Base-by-base conservation (phyloP, 805 yeast species). In the Cyberlindnera maritima region DNA sequence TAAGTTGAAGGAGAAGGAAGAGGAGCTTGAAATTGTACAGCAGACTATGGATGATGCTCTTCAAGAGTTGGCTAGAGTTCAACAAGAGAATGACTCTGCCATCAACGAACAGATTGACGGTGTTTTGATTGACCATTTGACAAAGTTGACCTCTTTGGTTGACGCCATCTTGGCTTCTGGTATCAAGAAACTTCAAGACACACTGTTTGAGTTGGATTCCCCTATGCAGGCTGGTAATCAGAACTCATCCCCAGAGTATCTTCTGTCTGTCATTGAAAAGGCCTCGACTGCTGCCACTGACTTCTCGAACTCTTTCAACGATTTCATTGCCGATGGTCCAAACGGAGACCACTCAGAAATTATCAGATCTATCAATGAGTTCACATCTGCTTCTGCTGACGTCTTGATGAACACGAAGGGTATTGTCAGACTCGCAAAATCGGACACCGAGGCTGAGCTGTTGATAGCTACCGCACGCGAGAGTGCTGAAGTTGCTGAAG, bases 221-320 rank as follows among this genome's bases (percentile, higher is more conserved):
- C 88, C 94, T 26, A 79, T 85, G 79, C 88, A 85, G 64, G 88
- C 89, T 4, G 94, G 94, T 46, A 87, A 86, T 61, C 80, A 81
- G 54, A 82, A 81, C 61, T 75, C 94, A 2, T 78, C 92, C 0
- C 87, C 92, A 2, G 82, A 78, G 53, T 83, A 79, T 56, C 65
- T 85, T 19, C 68, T 83, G 31, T 82, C 92, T 0, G 69, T 87
- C 35, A 70, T 83, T 52, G 96, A 90, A 60, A 77, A 82, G 53
- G 76, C 85, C 17, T 78, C 88, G 0, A 77, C 81, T 34, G 69
- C 78, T 14, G 89, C 91, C 0, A 87, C 91, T 6, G 91, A 85
- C 34, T 88, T 90, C 64, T 86, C 96, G 5, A 78, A 82, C 21
- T 79, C 83, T 7, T 88, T 88, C 71, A 87, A 84, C 61, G 75